These are phyloP conservation scores for Suhomyces terraborum DNA, from an alignment of 1,139 yeast species.

Conservation along the genomic window DNA sequence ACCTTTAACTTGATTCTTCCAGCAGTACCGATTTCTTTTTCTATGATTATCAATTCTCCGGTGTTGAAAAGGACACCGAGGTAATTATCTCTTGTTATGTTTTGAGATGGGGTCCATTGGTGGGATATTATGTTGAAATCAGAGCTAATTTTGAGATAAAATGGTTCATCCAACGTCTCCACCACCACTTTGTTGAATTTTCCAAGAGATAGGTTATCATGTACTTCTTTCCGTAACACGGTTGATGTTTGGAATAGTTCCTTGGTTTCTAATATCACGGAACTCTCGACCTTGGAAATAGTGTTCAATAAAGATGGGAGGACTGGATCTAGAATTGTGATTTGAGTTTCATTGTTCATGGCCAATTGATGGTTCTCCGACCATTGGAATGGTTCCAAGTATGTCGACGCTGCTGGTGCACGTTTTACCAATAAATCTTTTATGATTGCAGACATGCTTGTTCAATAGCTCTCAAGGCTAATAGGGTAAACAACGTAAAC, in stretches of 20 bases:
- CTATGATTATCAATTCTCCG: slow-evolving; percentile 40
- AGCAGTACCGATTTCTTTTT: slow-evolving; percentile 26
- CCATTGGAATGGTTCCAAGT: slow-evolving; percentile 38
- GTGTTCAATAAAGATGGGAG: slow-evolving; percentile 39
- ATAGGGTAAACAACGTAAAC: neutral
- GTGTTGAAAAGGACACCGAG: slow-evolving; percentile 42
- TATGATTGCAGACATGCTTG: slow-evolving; percentile 4
- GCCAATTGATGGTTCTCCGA: slow-evolving; percentile 43
- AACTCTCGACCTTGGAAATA: slow-evolving; percentile 19
- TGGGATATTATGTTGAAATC: slow-evolving; percentile 42
- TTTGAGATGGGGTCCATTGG: slow-evolving; percentile 36
- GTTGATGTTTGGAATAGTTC: slow-evolving; percentile 32
- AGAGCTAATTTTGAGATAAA: slow-evolving; percentile 31
- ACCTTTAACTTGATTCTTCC: slow-evolving; percentile 29
- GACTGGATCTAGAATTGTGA: slow-evolving; percentile 42
- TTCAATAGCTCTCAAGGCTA: neutral
- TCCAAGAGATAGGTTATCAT: slow-evolving; percentile 34
- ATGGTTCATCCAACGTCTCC: slow-evolving; percentile 32
- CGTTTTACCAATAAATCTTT: slow-evolving; percentile 23
- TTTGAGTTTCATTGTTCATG: slow-evolving; percentile 36
- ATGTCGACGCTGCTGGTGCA: slow-evolving; percentile 25
- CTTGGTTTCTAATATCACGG: slow-evolving; percentile 29
- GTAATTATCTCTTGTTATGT: slow-evolving; percentile 29
- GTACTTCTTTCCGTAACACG: slow-evolving; percentile 32
- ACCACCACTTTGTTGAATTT: slow-evolving; percentile 31